Percentiles rank a stretch among this genome's conserved stretches.
Conservation (phyloP, 192 early-diverging fungal genomes). For the Paraglomus brasilianum region DNA sequence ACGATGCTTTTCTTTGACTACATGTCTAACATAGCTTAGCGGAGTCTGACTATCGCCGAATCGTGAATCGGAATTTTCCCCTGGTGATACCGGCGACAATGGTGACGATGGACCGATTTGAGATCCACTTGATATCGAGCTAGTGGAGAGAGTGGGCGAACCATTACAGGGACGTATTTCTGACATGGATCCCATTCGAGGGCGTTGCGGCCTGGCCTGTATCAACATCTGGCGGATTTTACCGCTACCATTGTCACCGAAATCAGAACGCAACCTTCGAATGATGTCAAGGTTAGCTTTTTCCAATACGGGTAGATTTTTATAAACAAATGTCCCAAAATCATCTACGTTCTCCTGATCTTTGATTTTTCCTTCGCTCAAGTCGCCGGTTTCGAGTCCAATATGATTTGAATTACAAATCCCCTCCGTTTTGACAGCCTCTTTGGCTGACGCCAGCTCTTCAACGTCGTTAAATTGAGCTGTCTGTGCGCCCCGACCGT, state of each 20-base stretch:
- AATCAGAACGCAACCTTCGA: slow-evolving; percentile 71
- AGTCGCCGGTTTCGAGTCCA: slow-evolving; percentile 31
- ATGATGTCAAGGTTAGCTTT: slow-evolving; percentile 89
- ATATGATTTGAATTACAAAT: slow-evolving; percentile 14
- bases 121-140: no score
- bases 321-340: slow-evolving; percentile 92
- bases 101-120: no score
- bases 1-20: slow-evolving; percentile 35
- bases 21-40: not conserved
- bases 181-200: no score
- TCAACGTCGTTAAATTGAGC: slow-evolving; percentile 42
- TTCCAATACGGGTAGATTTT: slow-evolving; percentile 84
- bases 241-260: not conserved
- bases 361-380: slow-evolving; percentile 6
- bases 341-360: slow-evolving; percentile 49
- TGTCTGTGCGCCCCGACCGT: slow-evolving; percentile 76
- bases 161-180: no score
- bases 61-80: no score
- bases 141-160: no score
- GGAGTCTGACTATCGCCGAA: not conserved
- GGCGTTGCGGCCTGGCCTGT: no score
- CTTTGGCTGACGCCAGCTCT: slow-evolving; percentile 1
- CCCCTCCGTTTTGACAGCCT: slow-evolving; percentile 10
- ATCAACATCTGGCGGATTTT: not conserved
- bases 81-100: no score